Evolutionary conservation across 352 stramenopile genomes (phyloP), one percentile per base, ranked within the genome.

Genomic region (Globisporangium splendens): DNA sequence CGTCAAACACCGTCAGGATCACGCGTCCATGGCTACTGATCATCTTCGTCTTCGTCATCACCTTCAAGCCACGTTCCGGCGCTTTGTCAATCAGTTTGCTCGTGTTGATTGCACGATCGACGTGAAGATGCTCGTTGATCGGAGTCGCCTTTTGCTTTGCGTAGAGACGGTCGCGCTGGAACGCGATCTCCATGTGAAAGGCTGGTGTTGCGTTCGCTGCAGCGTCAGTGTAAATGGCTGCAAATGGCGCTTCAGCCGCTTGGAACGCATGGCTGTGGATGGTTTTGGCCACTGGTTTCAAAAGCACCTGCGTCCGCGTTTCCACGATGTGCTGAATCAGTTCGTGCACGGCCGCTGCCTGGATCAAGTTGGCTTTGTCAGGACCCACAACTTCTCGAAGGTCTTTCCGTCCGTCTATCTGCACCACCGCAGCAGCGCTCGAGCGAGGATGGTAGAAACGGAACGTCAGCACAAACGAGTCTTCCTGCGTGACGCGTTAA

Each of bases 61-160:
- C 58, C 62, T 90, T 92, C 1, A 89, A 41, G 1, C 82, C 82
- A 15, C 82, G 77, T 12, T 77, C 70, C 0, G 44, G 55, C 28
- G 68, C 69, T 15, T 68, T 62, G 39, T 88, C 76, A 44, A 92
- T 90, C 8, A 92, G 63, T 39, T 90, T 92, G 8, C 42, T 46
- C 4, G 59, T 66, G 46, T 92, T 92, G 0, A 47, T 49, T 11
- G 41, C 41, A 0, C 59, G 33, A 46, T 92, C 82, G 5, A 42
- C 48, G 3, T 64, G 48, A 8, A 75, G 63, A 3, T 28, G 61
- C 22, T 66, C 50, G 17, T 76, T 73, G 17, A 88, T 66, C 38
- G 82, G 82, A 0, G 82, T 91, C 3, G 47, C 66, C 50, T 91
- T 91, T 42, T 88, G 71, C 58, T 89, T 91, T 1, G 73, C 64